Conservation (phyloP, 768 basidiomycete species). For the Polyporus arcularius region DNA sequence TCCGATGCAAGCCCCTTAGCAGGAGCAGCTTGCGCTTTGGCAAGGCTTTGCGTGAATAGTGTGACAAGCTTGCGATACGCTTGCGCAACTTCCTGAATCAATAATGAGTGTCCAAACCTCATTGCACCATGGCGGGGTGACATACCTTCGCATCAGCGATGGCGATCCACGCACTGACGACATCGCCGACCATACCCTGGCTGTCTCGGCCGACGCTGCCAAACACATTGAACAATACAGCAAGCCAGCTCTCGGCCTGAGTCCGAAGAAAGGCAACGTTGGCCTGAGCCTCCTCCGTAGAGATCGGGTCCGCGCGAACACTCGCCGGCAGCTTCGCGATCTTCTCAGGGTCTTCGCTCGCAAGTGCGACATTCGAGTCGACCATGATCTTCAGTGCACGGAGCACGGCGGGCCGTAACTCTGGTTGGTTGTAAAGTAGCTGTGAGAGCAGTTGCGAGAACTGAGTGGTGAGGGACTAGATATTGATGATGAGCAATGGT, state of each 20-base stretch:
- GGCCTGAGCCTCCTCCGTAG: conserved; percentile 57
- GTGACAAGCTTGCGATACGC: conserved; percentile 79
- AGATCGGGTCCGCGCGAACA: conserved; percentile 38
- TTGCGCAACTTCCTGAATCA: conserved; percentile 65
- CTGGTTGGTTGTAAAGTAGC: conserved; percentile 86
- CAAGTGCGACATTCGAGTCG: conserved; percentile 69
- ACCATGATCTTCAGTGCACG: conserved; percentile 80
- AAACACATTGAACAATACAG: conserved; percentile 97
- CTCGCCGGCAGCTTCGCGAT: conserved; percentile 30
- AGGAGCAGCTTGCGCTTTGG: conserved; percentile 36
- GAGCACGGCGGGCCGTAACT: conserved; percentile 80
- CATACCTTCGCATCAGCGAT: conserved; percentile 73
- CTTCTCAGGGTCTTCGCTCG: conserved; percentile 38
- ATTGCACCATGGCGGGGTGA: background rate
- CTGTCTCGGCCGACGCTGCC: conserved; percentile 75
- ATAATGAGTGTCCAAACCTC: background rate
- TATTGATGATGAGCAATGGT: background rate
- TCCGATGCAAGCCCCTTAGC: conserved; percentile 40
- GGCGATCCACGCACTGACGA: conserved; percentile 82
- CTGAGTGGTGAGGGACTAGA: conserved; percentile 67
- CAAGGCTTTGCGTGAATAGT: conserved; percentile 68
- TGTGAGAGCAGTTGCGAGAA: conserved; percentile 93
- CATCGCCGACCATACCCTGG: conserved; percentile 81
- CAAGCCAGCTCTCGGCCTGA: conserved; percentile 90
- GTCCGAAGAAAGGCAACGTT: conserved; percentile 74